phyloP scores from a whole-genome alignment of 2,329 filamentous ascomycete species.

The Ceratocystis lukuohia region DNA sequence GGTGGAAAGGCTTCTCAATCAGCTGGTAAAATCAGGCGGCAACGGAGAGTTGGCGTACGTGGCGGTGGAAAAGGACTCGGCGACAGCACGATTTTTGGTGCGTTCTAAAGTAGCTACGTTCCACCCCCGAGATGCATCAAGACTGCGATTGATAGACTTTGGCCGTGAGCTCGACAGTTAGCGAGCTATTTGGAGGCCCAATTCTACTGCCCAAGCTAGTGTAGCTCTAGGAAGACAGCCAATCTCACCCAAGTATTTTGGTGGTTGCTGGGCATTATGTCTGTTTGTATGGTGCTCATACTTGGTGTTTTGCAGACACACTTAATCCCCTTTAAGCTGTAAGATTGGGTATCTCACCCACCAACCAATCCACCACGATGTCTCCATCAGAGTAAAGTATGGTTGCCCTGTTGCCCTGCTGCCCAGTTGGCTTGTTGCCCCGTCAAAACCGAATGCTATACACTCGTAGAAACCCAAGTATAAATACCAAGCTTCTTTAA shows the following conservation, averaged over 20 bases:
- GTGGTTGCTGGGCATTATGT: not conserved
- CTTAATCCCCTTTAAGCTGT: not conserved
- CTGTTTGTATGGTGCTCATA: not conserved
- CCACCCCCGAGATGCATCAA: constrained; percentile 48
- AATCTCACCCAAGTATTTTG: too few relatives aligned
- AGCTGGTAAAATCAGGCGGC: constrained; percentile 40
- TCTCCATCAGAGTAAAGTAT: not conserved
- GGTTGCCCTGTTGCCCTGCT: too few relatives aligned
- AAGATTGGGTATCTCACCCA: not conserved
- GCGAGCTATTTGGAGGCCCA: not conserved
- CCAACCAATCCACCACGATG: not conserved
- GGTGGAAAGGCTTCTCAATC: constrained; percentile 47
- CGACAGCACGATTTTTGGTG: constrained; percentile 49
- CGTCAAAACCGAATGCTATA: not conserved
- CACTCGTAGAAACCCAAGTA: not conserved
- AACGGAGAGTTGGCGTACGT: constrained; percentile 46
- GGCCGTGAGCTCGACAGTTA: constrained; percentile 47
- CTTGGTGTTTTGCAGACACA: not conserved
- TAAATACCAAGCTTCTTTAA: not conserved
- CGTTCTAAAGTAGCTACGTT: constrained; percentile 53
- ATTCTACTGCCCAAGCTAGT: not conserved
- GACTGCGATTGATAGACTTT: constrained; percentile 48
- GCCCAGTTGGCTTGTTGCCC: not conserved
- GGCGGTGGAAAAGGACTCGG: constrained; percentile 44
- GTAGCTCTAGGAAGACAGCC: not conserved